Conservation (phyloP, 441 rosid species). For the Jatropha podagrica region DNA sequence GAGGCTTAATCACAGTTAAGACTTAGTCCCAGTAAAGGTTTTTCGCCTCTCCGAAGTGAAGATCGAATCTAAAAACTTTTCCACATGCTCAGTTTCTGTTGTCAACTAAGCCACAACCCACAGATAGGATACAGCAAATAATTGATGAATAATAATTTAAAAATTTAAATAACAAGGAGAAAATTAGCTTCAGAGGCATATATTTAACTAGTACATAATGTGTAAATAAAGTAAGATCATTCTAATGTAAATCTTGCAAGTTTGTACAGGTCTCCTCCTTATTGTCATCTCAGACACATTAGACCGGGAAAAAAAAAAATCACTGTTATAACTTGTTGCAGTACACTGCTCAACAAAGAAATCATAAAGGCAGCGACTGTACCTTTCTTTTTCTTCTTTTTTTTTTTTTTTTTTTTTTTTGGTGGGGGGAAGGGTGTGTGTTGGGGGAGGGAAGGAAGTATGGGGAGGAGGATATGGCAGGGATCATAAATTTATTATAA, state of each 20-base stretch:
- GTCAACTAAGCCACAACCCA: background rate
- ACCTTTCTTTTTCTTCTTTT: too few species aligned
- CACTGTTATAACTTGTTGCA: background rate
- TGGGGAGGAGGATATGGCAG: too few species aligned
- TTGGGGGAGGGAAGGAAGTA: too few species aligned
- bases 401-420: too few species aligned
- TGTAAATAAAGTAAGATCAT: background rate
- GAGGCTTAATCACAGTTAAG: too few species aligned
- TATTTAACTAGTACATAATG: background rate
- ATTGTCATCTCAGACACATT: background rate
- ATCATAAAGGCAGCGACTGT: too few species aligned
- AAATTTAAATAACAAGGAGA: background rate
- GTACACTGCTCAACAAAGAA: background rate
- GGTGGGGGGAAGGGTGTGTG: too few species aligned
- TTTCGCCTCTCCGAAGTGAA: too few species aligned
- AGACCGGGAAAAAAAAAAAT: background rate
- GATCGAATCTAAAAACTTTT: too few species aligned
- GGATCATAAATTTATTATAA: too few species aligned
- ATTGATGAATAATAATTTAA: background rate
- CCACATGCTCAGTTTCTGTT: too few species aligned
- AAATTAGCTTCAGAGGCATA: background rate
- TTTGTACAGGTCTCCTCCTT: background rate
- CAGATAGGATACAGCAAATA: background rate
- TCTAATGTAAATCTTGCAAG: background rate
- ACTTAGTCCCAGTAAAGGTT: too few species aligned